phyloP scores from a whole-genome alignment of 164 flowering plant species.

The Chloranthus sessilifolius region DNA sequence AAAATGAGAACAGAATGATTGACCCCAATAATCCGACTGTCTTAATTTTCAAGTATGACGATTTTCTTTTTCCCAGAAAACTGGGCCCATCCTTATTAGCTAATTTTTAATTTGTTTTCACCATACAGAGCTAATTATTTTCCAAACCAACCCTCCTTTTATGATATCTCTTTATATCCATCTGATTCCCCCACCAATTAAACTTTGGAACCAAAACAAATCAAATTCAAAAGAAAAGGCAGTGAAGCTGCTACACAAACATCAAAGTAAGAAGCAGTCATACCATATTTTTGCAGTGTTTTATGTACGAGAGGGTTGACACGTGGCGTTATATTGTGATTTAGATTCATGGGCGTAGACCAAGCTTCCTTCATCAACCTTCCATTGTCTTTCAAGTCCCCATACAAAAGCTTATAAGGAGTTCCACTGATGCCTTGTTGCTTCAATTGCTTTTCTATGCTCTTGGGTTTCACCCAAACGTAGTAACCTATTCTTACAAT shows the following conservation, averaged over 20 bases:
- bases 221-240: not conserved
- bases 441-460: conserved; percentile 26
- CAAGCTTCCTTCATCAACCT: conserved; percentile 26
- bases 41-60: too few species aligned
- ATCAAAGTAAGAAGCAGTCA: too few species aligned
- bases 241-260: not conserved
- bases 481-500: conserved; percentile 12
- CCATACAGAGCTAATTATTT: too few species aligned
- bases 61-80: too few species aligned
- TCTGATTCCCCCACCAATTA: too few species aligned
- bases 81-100: too few species aligned
- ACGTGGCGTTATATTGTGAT: conserved; percentile 35
- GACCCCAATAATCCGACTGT: too few species aligned
- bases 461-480: conserved; percentile 51
- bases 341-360: conserved; percentile 37
- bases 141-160: too few species aligned
- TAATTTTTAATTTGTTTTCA: too few species aligned
- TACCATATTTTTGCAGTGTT: conserved; percentile 36
- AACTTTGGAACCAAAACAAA: not conserved
- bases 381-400: conserved; percentile 33
- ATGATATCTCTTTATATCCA: too few species aligned
- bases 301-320: conserved; percentile 21
- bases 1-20: too few species aligned
- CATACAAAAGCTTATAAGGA: conserved; percentile 30
- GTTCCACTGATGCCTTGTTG: conserved; percentile 41